Conservation (phyloP, 768 basidiomycete species). For the Auricularia sp. region DNA sequence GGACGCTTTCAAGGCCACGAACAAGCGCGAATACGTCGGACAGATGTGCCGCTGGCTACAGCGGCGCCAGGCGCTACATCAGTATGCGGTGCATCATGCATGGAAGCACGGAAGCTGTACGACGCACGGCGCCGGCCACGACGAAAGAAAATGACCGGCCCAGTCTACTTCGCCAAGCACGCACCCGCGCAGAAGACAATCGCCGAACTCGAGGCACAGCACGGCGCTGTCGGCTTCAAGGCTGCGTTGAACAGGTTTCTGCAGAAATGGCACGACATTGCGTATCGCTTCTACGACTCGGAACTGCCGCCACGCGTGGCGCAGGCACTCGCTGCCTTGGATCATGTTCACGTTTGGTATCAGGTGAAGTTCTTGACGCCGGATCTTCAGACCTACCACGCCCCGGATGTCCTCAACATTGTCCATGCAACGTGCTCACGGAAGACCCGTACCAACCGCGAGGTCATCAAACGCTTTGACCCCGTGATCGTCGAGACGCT, state of each 20-base stretch:
- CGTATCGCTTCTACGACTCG: neutral
- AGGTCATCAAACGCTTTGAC: constrained; percentile 22
- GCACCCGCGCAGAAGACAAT: neutral
- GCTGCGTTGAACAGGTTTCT: neutral
- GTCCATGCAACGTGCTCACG: constrained; percentile 11
- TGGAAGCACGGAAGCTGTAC: neutral
- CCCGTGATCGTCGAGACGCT: constrained; percentile 20
- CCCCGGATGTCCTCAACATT: constrained; percentile 10
- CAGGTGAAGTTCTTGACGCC: constrained; percentile 20
- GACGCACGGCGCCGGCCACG: neutral
- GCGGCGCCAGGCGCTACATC: constrained; percentile 22
- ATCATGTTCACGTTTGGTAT: constrained; percentile 16
- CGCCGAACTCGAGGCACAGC: neutral
- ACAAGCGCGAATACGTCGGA: constrained; percentile 26
- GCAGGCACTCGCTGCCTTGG: neutral
- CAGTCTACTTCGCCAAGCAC: neutral
- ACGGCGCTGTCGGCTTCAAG: neutral
- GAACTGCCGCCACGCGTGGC: neutral
- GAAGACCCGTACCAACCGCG: neutral
- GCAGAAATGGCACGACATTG: neutral
- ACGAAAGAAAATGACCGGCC: neutral
- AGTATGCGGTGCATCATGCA: constrained; percentile 13
- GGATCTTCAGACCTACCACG: constrained; percentile 21
- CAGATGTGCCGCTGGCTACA: constrained; percentile 34
- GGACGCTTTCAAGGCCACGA: constrained; percentile 26